A percentile compares a stretch with the other conserved stretches of the same genome.
These are phyloP conservation scores for Antitrichia curtipendula DNA, from an alignment of 225 moss, liverwort and hornwort species.

Conservation along the genomic window DNA sequence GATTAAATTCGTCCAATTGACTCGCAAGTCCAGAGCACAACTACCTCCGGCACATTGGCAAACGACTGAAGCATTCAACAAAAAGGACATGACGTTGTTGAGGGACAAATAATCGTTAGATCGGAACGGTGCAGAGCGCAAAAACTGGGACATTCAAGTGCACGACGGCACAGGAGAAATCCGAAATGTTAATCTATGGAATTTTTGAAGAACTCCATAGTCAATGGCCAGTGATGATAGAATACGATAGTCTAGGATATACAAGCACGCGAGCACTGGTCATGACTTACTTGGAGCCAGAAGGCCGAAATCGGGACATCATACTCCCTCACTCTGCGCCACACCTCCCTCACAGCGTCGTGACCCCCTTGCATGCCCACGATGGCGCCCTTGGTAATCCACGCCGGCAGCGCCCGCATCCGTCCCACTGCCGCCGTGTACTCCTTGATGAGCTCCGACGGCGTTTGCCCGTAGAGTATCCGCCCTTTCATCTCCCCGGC, in stretches of 20 bases:
- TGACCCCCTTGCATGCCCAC: slow-evolving; percentile 88
- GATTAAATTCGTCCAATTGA: not conserved
- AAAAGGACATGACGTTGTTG: not conserved
- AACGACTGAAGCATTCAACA: not conserved
- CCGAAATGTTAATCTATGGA: not conserved
- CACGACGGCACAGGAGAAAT: not conserved
- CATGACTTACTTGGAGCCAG: slow-evolving; percentile 68
- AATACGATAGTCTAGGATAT: not conserved
- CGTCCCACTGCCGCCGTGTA: slow-evolving; percentile 75
- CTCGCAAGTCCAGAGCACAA: not conserved
- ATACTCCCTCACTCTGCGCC: slow-evolving; percentile 46
- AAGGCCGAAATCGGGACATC: slow-evolving; percentile 77
- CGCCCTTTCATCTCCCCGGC: slow-evolving; percentile 51
- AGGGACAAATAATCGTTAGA: not conserved
- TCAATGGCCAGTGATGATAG: not conserved
- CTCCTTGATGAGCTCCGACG: slow-evolving; percentile 56
- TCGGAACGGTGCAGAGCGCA: not conserved
- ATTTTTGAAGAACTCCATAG: not conserved
- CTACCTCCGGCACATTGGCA: not conserved
- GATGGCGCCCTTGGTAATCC: slow-evolving; percentile 69
- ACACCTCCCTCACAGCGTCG: slow-evolving; percentile 43
- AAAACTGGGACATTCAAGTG: too few species aligned
- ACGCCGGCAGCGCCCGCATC: slow-evolving; percentile 77
- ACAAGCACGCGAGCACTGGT: not conserved
- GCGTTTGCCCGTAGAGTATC: slow-evolving; percentile 51